These are phyloP conservation scores for Yamadazyma akitaensis DNA, from an alignment of 805 yeast genomes.

Conservation along the genomic window DNA sequence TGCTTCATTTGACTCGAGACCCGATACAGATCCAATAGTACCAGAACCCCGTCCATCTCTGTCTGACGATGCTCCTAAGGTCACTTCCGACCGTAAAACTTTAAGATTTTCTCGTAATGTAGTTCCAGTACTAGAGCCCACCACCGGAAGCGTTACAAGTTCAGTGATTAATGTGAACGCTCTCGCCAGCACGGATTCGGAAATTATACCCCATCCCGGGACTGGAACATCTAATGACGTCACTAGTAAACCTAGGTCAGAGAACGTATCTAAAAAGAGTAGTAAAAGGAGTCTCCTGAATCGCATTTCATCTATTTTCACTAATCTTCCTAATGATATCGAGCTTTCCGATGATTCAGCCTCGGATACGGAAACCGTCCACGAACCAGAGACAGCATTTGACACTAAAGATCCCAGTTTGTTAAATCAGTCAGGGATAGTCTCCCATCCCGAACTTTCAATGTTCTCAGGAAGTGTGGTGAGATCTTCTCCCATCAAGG, in stretches of 20 bases:
- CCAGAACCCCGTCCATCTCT: background rate
- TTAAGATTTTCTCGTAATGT: conserved; percentile 28
- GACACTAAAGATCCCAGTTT: background rate
- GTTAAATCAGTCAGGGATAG: background rate
- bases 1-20: background rate
- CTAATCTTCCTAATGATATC: conserved; percentile 45
- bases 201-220: background rate
- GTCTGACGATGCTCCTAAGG: conserved; percentile 19
- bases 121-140: conserved; percentile 18
- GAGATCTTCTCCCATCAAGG: conserved; percentile 25
- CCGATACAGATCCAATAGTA: background rate
- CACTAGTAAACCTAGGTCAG: background rate
- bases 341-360: conserved; percentile 46
- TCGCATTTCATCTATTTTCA: conserved; percentile 38
- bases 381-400: conserved; percentile 7
- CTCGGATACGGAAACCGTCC: conserved; percentile 36
- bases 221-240: background rate
- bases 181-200: conserved; percentile 20
- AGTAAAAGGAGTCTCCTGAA: conserved; percentile 22
- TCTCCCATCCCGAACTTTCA: conserved; percentile 18
- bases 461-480: conserved; percentile 25
- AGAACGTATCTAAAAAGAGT: conserved; percentile 1
- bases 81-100: conserved; percentile 34
- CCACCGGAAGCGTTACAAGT: conserved; percentile 28
- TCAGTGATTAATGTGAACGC: conserved; percentile 34